These are phyloP conservation scores for Solanum tarijense DNA, from an alignment of 257 asterid genomes.

Conservation along the genomic window DNA sequence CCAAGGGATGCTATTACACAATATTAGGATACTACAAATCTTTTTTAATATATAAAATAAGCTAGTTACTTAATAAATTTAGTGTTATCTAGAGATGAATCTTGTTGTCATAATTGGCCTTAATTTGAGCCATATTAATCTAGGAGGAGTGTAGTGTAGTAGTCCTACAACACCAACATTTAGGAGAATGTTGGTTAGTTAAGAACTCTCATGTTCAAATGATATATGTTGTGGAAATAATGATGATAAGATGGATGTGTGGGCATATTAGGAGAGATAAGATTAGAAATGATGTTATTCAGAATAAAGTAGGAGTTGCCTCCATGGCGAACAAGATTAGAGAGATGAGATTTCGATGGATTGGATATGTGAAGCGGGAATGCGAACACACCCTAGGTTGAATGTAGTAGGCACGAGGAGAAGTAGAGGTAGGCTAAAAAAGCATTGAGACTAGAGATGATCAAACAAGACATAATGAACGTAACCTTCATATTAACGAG, in stretches of 20 bases:
- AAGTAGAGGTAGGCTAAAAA: not conserved
- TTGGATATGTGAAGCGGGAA: not conserved
- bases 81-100: not conserved
- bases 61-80: not conserved
- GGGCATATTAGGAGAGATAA: not conserved
- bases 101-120: not conserved
- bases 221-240: not conserved
- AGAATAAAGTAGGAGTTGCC: too few species aligned
- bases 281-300: not conserved
- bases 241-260: not conserved
- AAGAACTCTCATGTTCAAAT: not conserved
- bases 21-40: not conserved
- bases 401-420: too few species aligned
- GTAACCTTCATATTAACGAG: too few species aligned
- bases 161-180: not conserved
- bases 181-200: not conserved
- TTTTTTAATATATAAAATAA: not conserved
- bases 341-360: not conserved
- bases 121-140: not conserved
- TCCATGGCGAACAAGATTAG: too few species aligned
- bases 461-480: not conserved
- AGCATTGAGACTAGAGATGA: not conserved
- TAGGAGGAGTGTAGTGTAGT: not conserved
- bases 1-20: not conserved
- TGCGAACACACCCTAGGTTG: not conserved